Evolutionary conservation across 371 early-diverging fungal genomes (phyloP).

Genomic region (Mucor saturninus): DNA sequence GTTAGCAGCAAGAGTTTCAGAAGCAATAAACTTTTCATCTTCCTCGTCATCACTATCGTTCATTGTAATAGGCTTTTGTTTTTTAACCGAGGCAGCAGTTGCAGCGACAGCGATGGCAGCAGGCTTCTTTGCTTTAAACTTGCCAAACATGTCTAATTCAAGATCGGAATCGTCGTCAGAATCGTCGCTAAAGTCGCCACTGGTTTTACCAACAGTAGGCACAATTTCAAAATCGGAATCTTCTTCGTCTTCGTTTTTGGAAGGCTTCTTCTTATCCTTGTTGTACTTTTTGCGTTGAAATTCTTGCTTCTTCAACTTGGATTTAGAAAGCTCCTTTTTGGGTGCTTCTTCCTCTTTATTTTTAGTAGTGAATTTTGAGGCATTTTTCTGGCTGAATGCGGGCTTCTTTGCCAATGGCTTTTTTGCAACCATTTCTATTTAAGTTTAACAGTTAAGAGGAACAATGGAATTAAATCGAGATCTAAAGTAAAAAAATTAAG

Average conservation of each 20-base stretch:
- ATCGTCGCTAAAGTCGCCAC: slow-evolving; percentile 4
- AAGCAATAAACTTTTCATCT: slow-evolving; percentile 58
- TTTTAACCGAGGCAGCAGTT: slow-evolving; percentile 12
- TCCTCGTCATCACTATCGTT: slow-evolving; percentile 42
- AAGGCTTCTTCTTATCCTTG: slow-evolving; percentile 31
- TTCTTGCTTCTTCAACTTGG: slow-evolving; percentile 40
- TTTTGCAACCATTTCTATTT: slow-evolving; percentile 16
- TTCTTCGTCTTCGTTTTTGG: slow-evolving; percentile 20
- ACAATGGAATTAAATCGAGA: background rate
- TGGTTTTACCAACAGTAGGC: slow-evolving; percentile 4
- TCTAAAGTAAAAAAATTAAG: background rate
- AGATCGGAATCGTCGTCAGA: slow-evolving; percentile 35
- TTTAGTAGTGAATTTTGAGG: background rate
- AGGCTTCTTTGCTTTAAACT: slow-evolving; percentile 30
- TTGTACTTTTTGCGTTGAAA: slow-evolving; percentile 46
- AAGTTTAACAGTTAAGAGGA: background rate
- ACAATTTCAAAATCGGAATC: slow-evolving; percentile 46
- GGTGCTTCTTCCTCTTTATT: slow-evolving; percentile 8
- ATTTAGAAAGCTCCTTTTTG: slow-evolving; percentile 28
- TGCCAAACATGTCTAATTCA: slow-evolving; percentile 48
- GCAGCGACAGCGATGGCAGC: slow-evolving; percentile 22
- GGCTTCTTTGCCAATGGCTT: slow-evolving; percentile 20
- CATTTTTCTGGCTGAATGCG: background rate
- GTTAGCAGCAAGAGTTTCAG: slow-evolving; percentile 67
- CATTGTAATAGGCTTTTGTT: slow-evolving; percentile 27